Evolutionary conservation across 805 yeast genomes (phyloP).

Genomic region (Yarrowia porcina): DNA sequence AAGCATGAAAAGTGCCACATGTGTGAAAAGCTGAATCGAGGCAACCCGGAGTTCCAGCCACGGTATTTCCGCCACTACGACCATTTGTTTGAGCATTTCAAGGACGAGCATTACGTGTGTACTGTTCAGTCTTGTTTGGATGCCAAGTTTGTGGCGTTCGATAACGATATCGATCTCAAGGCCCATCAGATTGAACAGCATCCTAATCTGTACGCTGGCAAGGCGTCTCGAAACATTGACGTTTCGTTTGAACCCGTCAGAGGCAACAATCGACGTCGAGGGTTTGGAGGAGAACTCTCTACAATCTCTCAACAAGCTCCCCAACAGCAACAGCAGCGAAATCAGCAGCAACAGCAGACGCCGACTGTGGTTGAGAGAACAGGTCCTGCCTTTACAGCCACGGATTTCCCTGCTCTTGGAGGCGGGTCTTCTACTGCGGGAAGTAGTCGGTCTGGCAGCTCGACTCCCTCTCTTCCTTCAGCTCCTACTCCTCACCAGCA

Average conservation of each 20-base stretch:
- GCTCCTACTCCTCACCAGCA: constrained; percentile 41
- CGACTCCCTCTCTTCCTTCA: not conserved
- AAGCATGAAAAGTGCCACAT: constrained; percentile 85
- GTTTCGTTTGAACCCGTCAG: not conserved
- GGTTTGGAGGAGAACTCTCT: constrained; percentile 60
- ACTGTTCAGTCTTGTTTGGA: constrained; percentile 75
- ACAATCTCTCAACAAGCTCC: constrained; percentile 45
- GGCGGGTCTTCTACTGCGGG: not conserved
- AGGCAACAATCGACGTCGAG: constrained; percentile 34
- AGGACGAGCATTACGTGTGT: constrained; percentile 70
- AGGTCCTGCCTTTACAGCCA: constrained; percentile 23
- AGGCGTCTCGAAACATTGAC: constrained; percentile 5
- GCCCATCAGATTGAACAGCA: constrained; percentile 88
- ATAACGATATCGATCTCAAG: constrained; percentile 77
- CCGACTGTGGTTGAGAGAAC: constrained; percentile 17
- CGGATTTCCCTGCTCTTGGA: constrained; percentile 34
- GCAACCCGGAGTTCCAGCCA: constrained; percentile 50
- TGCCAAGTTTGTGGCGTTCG: constrained; percentile 86
- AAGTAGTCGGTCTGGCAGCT: not conserved
- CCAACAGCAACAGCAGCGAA: not conserved
- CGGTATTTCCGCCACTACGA: constrained; percentile 78
- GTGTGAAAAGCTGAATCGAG: constrained; percentile 58
- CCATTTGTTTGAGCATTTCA: constrained; percentile 71
- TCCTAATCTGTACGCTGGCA: constrained; percentile 50
- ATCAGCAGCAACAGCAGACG: not conserved